Percentiles rank a stretch among this genome's conserved stretches.
phyloP scores from a whole-genome alignment of 2,329 filamentous ascomycete species.

The Daldinia sp. region DNA sequence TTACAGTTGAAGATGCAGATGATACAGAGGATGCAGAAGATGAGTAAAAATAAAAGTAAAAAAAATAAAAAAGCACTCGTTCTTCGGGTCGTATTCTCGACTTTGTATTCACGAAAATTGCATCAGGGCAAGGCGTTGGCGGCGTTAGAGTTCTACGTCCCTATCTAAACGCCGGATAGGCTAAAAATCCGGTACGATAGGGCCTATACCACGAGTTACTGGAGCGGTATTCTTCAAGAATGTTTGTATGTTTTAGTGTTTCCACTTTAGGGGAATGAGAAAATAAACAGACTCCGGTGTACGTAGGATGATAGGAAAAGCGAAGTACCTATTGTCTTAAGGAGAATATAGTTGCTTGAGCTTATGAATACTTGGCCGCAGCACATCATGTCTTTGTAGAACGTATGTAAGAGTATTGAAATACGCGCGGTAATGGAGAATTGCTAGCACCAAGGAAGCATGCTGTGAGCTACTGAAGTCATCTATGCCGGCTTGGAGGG shows the following conservation, averaged over 20 bases:
- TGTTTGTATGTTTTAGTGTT: slow-evolving; percentile 6
- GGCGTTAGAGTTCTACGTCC: slow-evolving; percentile 37
- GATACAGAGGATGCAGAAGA: slow-evolving; percentile 42
- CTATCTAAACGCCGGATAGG: slow-evolving; percentile 15
- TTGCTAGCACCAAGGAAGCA: no score
- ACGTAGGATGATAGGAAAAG: slow-evolving; percentile 14
- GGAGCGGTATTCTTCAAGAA: slow-evolving; percentile 6
- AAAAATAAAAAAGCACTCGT: background rate
- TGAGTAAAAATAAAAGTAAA: no score
- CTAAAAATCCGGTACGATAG: slow-evolving; percentile 17
- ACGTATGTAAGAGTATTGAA: no score
- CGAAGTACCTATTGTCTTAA: background rate
- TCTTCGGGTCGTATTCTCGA: slow-evolving; percentile 13
- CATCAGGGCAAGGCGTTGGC: slow-evolving; percentile 46
- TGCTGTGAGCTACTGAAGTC: no score
- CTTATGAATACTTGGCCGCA: background rate
- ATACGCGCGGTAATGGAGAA: no score
- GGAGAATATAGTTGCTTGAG: slow-evolving; percentile 3
- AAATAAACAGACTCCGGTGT: slow-evolving; percentile 12
- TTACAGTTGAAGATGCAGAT: slow-evolving; percentile 44
- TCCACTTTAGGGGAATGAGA: background rate
- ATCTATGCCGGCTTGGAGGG: no score
- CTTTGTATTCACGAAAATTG: slow-evolving; percentile 41
- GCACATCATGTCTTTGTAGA: background rate
- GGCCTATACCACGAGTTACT: slow-evolving; percentile 23